Percentiles rank a stretch among this genome's conserved stretches.
These are phyloP conservation scores for Avena atlantica DNA, from an alignment of 176 grass and related monocot species.

Conservation along the genomic window DNA sequence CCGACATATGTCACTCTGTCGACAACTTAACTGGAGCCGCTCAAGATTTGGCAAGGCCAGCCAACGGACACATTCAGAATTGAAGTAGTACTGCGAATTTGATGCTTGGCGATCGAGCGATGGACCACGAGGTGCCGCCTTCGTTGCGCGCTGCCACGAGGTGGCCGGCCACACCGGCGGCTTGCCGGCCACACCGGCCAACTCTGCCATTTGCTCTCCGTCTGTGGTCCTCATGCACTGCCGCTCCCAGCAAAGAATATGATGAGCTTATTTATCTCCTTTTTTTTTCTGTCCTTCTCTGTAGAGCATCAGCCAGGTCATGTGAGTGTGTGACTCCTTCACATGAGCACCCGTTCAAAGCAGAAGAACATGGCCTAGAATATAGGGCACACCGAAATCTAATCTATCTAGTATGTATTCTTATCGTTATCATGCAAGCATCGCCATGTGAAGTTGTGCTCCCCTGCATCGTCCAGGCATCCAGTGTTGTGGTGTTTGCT, in stretches of 20 bases:
- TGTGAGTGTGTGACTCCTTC: constrained; percentile 33
- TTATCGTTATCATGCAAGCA: background rate
- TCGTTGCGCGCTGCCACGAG: constrained; percentile 6
- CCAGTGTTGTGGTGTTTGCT: constrained; percentile 32
- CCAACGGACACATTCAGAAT: background rate
- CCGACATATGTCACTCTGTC: background rate
- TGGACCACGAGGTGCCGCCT: background rate
- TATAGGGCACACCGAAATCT: constrained; percentile 2
- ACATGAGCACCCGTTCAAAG: constrained; percentile 46
- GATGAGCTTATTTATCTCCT: no score
- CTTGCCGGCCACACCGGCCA: constrained; percentile 33
- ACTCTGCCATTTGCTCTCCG: constrained; percentile 21
- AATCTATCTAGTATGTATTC: background rate
- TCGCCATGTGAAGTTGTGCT: constrained; percentile 11
- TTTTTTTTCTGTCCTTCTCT: background rate
- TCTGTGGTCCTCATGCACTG: background rate
- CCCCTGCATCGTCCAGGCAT: constrained; percentile 9
- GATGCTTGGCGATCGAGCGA: background rate
- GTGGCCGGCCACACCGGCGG: background rate
- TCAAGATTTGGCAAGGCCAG: background rate
- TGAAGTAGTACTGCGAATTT: background rate
- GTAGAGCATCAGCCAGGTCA: background rate
- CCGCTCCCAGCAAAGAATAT: constrained; percentile 4
- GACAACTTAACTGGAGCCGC: background rate
- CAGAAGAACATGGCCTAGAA: constrained; percentile 42